Evolutionary conservation across 441 rosid species (phyloP), one percentile per base, ranked within the genome.

Genomic region (Pelargonium exstipulatum): DNA sequence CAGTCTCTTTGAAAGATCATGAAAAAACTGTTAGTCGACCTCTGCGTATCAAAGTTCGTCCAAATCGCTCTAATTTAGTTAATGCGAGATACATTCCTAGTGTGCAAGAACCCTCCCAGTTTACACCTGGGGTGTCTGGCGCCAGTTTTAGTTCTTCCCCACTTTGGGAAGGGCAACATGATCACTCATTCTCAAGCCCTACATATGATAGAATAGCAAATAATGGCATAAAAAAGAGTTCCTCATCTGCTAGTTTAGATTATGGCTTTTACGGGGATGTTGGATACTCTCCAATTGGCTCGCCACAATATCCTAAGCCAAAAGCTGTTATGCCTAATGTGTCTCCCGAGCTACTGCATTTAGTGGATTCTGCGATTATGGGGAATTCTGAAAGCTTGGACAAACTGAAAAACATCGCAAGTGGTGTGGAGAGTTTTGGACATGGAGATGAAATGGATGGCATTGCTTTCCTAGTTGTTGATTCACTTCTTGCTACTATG

Each of bases 291-390:
- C 79, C 89, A 9, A 69, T 80, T 67, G 87, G 84, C 75, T 89
- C 96, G 35, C 97, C 96, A 5, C 89, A 77, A 68, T 87, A 73
- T 71, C 70, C 82, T 43, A 90, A 84, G 81, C 85, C 87, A 66
- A 95, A 89, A 81, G 83, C 89, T 71, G 82, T 79, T 9, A 79
- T 87, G 88, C 98, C 99, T 63, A 90, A 90, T 77, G 99, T 95
- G 62, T 90, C 99, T 74, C 99, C 99, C 4, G 99, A 95, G 83
- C 81, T 95, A 73, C 85, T 95, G 81, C 99, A 95, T 81, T 82
- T 95, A 72, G 97, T 95, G 77, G 99, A 95, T 88, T 95, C 99
- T 70, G 97, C 95, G 69, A 95, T 95, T 74, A 95, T 92, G 99
- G 99, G 99, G 48, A 92, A 92, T 81, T 89, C 92, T 69, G 95